These are phyloP conservation scores for Thelonectria blattea DNA, from an alignment of 2,329 filamentous ascomycete genomes.

Conservation along the genomic window DNA sequence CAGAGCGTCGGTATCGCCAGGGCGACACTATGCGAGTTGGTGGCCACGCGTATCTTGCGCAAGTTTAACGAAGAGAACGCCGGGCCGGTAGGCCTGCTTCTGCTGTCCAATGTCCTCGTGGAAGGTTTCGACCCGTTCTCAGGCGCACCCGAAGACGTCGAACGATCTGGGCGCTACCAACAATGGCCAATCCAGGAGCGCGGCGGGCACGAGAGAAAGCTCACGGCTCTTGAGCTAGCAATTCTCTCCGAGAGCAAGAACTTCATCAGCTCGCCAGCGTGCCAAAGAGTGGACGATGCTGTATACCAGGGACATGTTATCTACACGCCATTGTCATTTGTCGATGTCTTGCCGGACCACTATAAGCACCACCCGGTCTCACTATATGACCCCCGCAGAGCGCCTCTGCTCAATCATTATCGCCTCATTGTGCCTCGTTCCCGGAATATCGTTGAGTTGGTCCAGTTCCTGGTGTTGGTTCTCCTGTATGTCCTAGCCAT, in stretches of 20 bases:
- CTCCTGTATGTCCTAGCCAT: slow-evolving; percentile 69
- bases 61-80: slow-evolving; percentile 73
- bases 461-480: slow-evolving; percentile 68
- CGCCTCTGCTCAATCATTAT: slow-evolving; percentile 72
- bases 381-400: slow-evolving; percentile 70
- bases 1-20: slow-evolving; percentile 73
- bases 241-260: slow-evolving; percentile 74
- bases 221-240: slow-evolving; percentile 74
- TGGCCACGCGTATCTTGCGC: slow-evolving; percentile 70
- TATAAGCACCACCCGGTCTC: slow-evolving; percentile 75
- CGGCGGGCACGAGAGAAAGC: slow-evolving; percentile 55
- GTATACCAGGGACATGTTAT: slow-evolving; percentile 72
- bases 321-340: slow-evolving; percentile 72
- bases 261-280: slow-evolving; percentile 69
- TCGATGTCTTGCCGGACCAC: slow-evolving; percentile 76
- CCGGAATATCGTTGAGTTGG: slow-evolving; percentile 68
- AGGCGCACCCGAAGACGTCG: slow-evolving; percentile 66
- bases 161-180: slow-evolving; percentile 49
- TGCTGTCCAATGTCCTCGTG: slow-evolving; percentile 72
- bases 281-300: slow-evolving; percentile 72
- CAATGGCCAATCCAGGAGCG: slow-evolving; percentile 40
- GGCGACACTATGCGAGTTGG: slow-evolving; percentile 71
- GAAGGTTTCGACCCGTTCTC: slow-evolving; percentile 76
- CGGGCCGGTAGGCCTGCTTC: slow-evolving; percentile 66
- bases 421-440: slow-evolving; percentile 75